phyloP scores from a whole-genome alignment of 768 basidiomycete genomes.

The Macrolepiota dolichaula region DNA sequence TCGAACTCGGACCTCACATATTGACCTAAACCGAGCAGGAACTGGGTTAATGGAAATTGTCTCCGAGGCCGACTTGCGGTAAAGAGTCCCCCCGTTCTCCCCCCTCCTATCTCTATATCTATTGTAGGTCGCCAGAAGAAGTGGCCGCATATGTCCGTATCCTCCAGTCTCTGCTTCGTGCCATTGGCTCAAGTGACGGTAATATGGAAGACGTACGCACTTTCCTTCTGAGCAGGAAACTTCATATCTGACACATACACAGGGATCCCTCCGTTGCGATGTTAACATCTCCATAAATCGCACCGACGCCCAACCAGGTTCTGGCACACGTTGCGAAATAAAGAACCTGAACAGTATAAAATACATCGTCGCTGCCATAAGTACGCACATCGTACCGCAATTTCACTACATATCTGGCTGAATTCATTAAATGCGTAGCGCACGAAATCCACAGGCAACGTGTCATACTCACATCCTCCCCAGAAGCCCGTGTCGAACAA shows the following conservation, averaged over 20 bases:
- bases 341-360: conserved; percentile 94
- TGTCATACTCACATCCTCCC: conserved; percentile 38
- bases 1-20: conserved; percentile 47
- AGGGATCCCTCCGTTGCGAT: conserved; percentile 95
- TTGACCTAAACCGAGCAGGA: conserved; percentile 92
- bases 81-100: conserved; percentile 13
- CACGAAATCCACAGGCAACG: conserved; percentile 83
- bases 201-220: conserved; percentile 92
- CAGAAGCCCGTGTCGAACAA: conserved; percentile 52
- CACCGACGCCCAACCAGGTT: conserved; percentile 53
- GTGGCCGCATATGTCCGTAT: conserved; percentile 83
- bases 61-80: conserved; percentile 88
- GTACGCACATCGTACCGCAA: conserved; percentile 43
- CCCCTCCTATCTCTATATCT: conserved; percentile 20
- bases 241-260: not conserved
- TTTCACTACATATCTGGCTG: not conserved
- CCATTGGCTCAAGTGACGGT: conserved; percentile 86
- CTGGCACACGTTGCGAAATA: conserved; percentile 80
- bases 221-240: not conserved
- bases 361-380: conserved; percentile 81
- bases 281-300: conserved; percentile 91
- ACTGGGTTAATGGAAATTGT: conserved; percentile 94
- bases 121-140: conserved; percentile 72
- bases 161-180: conserved; percentile 76
- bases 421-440: conserved; percentile 36